Percentiles rank a stretch among this genome's conserved stretches.
Evolutionary conservation across 495 filamentous ascomycete genomes (phyloP).

Genomic region (Aspergillus panamensis): DNA sequence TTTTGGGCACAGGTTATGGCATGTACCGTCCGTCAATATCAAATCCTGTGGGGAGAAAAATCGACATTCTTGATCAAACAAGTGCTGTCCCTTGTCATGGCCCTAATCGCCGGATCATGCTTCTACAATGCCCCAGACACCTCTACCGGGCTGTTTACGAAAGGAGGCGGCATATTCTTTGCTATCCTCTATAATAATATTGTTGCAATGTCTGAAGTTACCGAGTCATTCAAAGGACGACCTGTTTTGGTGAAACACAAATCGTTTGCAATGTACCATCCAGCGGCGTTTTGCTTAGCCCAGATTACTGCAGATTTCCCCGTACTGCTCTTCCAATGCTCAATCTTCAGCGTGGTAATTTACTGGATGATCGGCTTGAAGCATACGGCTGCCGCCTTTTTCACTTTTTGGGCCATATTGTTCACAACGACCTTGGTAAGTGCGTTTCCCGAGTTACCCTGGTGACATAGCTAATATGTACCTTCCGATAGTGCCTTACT

Average conservation of each 20-base stretch:
- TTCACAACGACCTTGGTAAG: conserved; percentile 31
- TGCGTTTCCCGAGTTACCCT: neutral
- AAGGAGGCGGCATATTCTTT: conserved; percentile 64
- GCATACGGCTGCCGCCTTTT: conserved; percentile 48
- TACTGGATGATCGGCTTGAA: conserved; percentile 69
- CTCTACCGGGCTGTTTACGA: conserved; percentile 48
- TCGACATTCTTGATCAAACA: conserved; percentile 59
- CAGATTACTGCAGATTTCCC: conserved; percentile 69
- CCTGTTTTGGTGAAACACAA: conserved; percentile 76
- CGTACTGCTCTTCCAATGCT: conserved; percentile 59
- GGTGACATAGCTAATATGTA: neutral
- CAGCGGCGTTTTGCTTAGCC: conserved; percentile 67
- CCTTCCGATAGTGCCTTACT: conserved; percentile 46
- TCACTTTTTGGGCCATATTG: conserved; percentile 42
- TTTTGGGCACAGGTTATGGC: conserved; percentile 57
- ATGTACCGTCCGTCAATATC: conserved; percentile 52
- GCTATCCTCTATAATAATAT: conserved; percentile 70
- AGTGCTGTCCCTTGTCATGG: conserved; percentile 38
- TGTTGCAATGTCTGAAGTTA: conserved; percentile 68
- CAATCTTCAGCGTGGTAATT: conserved; percentile 63
- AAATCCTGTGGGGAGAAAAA: conserved; percentile 59
- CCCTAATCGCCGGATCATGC: conserved; percentile 40
- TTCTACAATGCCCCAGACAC: conserved; percentile 40
- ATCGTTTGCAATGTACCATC: conserved; percentile 70
- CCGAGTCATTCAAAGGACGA: conserved; percentile 62